A percentile compares a stretch with the other conserved stretches of the same genome.
These are phyloP conservation scores for Candida michaelii DNA, from an alignment of 805 yeast species.

Conservation along the genomic window DNA sequence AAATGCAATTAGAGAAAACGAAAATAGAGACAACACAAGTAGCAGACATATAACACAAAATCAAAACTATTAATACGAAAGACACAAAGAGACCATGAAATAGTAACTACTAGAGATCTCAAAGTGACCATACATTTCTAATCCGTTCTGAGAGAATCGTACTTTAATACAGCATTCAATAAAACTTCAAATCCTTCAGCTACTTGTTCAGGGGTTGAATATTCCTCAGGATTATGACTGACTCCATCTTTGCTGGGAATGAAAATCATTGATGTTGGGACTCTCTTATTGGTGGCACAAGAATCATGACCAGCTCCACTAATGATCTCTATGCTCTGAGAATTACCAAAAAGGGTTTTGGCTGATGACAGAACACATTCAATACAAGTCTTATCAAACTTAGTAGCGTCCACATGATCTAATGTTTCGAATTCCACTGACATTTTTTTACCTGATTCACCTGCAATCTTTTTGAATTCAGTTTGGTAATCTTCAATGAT, in stretches of 20 bases:
- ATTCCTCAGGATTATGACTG: slow-evolving; percentile 65
- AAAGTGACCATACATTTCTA: not conserved
- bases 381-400: slow-evolving; percentile 53
- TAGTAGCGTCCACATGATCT: slow-evolving; percentile 54
- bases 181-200: slow-evolving; percentile 58
- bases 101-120: too few species aligned
- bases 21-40: too few species aligned
- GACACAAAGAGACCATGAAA: too few species aligned
- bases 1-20: too few species aligned
- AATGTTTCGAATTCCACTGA: slow-evolving; percentile 43
- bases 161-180: slow-evolving; percentile 43
- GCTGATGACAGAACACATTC: slow-evolving; percentile 55
- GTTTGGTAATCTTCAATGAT: slow-evolving; percentile 40
- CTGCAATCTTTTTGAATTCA: slow-evolving; percentile 33
- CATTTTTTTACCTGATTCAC: slow-evolving; percentile 30
- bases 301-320: slow-evolving; percentile 81
- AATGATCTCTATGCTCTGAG: slow-evolving; percentile 44
- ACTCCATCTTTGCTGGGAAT: slow-evolving; percentile 44
- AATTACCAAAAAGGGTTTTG: slow-evolving; percentile 45
- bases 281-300: slow-evolving; percentile 52
- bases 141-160: slow-evolving; percentile 23
- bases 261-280: slow-evolving; percentile 75
- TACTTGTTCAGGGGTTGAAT: slow-evolving; percentile 63
- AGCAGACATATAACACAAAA: too few species aligned
- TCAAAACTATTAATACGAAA: too few species aligned